These are phyloP conservation scores for Scheffersomyces lignicola DNA, from an alignment of 1,139 yeast species.

Conservation along the genomic window DNA sequence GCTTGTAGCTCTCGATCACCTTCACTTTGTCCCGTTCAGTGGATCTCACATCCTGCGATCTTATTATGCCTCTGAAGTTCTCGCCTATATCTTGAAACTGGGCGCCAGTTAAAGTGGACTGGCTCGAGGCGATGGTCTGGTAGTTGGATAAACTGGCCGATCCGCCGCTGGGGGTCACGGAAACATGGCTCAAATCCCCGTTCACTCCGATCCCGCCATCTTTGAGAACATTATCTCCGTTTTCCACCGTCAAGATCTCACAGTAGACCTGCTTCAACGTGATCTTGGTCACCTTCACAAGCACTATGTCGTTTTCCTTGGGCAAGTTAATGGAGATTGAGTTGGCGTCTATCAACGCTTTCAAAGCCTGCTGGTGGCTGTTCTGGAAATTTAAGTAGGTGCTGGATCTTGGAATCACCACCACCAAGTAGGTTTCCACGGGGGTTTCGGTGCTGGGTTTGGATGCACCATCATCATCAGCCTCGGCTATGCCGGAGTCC, in stretches of 20 bases:
- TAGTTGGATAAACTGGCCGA: constrained; percentile 44
- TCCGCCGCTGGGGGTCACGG: constrained; percentile 54
- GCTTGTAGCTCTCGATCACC: constrained; percentile 74
- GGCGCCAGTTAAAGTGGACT: constrained; percentile 33
- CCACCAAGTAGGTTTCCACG: constrained; percentile 25
- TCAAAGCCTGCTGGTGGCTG: constrained; percentile 13
- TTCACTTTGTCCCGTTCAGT: constrained; percentile 89
- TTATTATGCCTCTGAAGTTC: constrained; percentile 83
- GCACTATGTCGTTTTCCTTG: constrained; percentile 78
- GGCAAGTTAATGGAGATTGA: constrained; percentile 60
- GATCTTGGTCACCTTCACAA: constrained; percentile 72
- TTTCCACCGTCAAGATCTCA: constrained; percentile 81
- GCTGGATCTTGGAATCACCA: constrained; percentile 31
- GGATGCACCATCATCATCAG: constrained; percentile 14
- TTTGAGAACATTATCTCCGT: constrained; percentile 53
- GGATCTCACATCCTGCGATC: constrained; percentile 86
- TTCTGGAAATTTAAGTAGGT: constrained; percentile 32
- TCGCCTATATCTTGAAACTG: constrained; percentile 76
- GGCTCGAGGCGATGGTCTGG: constrained; percentile 48
- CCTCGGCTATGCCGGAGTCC: constrained; percentile 15
- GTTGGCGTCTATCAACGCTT: constrained; percentile 3
- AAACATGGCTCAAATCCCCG: constrained; percentile 47
- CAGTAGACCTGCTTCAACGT: constrained; percentile 72
- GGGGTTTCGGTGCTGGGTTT: constrained; percentile 7
- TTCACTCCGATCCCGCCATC: constrained; percentile 71